phyloP scores from a whole-genome alignment of 208 protist genomes.

The Lotmaria passim region DNA sequence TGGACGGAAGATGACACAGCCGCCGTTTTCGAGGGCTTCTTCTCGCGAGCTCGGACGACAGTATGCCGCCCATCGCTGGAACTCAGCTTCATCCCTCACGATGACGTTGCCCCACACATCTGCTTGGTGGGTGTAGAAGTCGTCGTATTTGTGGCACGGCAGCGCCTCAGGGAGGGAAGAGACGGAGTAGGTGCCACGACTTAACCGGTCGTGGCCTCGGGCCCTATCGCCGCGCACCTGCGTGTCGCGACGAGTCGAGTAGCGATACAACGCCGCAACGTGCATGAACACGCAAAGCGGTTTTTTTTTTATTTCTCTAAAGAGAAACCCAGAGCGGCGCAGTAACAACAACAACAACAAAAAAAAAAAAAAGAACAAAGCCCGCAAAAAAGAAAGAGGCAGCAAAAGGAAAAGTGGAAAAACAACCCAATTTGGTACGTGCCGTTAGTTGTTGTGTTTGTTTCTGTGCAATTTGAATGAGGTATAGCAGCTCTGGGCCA shows the following conservation, averaged over 20 bases:
- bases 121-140: not conserved
- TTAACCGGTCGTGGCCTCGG: not conserved
- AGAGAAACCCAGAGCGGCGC: too few relatives aligned
- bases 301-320: not conserved
- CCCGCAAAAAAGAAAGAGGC: too few relatives aligned
- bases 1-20: conserved; percentile 9
- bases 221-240: not conserved
- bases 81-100: not conserved
- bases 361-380: not conserved
- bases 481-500: too few relatives aligned
- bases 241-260: not conserved
- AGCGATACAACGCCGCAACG: conserved; percentile 9
- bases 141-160: not conserved
- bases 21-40: not conserved
- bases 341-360: too few relatives aligned
- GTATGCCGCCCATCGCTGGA: not conserved
- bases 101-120: conserved; percentile 12
- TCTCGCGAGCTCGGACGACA: conserved; percentile 2
- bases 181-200: not conserved
- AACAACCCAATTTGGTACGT: too few relatives aligned
- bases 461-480: too few relatives aligned
- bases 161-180: conserved; percentile 1
- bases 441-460: too few relatives aligned
- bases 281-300: conserved; percentile 7
- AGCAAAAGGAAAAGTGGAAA: too few relatives aligned